phyloP scores from a whole-genome alignment of 148 eudicot genomes.

The Nepenthes mirabilis region DNA sequence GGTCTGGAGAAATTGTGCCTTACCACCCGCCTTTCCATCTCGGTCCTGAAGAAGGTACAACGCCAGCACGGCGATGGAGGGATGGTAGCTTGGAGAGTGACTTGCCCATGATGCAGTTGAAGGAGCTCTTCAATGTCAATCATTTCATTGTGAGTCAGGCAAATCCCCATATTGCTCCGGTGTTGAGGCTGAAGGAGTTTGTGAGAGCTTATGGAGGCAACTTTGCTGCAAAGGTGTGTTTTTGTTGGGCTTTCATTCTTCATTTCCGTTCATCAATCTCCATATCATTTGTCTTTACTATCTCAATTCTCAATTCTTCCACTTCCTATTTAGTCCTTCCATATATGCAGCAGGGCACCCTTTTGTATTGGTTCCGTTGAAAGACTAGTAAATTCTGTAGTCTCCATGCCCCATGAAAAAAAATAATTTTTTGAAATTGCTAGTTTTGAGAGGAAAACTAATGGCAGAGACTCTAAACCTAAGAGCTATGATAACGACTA shows the following conservation, averaged over 20 bases:
- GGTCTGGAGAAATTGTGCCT: slow-evolving; percentile 82
- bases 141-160: slow-evolving; percentile 98
- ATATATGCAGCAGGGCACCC: too few relatives aligned
- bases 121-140: slow-evolving; percentile 94
- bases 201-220: slow-evolving; percentile 86
- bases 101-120: slow-evolving; percentile 92
- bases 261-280: neutral
- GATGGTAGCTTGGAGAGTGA: slow-evolving; percentile 98
- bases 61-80: slow-evolving; percentile 77
- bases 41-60: slow-evolving; percentile 62
- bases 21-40: slow-evolving; percentile 90
- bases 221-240: slow-evolving; percentile 89
- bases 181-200: slow-evolving; percentile 70
- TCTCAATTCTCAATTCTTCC: too few relatives aligned
- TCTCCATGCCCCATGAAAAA: too few relatives aligned
- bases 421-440: too few relatives aligned
- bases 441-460: too few relatives aligned
- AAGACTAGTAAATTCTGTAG: too few relatives aligned
- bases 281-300: neutral
- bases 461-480: too few relatives aligned
- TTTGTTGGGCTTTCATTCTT: neutral
- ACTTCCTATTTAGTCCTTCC: too few relatives aligned
- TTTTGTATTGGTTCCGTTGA: too few relatives aligned
- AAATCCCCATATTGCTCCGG: slow-evolving; percentile 91
- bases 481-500: too few relatives aligned